Conservation (phyloP, 345 rosid species). For the Euphorbia lathyris region DNA sequence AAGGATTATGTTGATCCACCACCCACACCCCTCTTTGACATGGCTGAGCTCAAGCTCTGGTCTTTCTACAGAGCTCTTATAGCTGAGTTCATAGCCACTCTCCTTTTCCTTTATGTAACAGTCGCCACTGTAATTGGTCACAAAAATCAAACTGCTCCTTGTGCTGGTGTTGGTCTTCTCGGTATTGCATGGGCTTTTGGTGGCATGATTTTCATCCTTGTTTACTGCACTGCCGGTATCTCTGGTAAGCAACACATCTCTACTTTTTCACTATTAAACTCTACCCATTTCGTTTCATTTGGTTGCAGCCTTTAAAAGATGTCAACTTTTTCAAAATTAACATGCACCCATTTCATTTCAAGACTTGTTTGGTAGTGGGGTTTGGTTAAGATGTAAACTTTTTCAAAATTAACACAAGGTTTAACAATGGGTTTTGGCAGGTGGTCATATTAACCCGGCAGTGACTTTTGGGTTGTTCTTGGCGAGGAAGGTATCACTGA, state of each 20-base stretch:
- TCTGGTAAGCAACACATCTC: conserved; percentile 43
- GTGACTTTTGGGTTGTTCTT: conserved; percentile 63
- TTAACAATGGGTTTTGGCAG: conserved; percentile 23
- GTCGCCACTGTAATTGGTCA: conserved; percentile 84
- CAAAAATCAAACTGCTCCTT: conserved; percentile 53
- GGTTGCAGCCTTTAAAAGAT: not conserved
- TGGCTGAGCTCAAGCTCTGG: conserved; percentile 70
- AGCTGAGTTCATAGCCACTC: conserved; percentile 93
- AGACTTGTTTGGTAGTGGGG: too few species aligned
- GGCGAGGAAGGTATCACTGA: conserved; percentile 67
- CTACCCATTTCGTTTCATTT: not conserved
- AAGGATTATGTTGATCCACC: conserved; percentile 98
- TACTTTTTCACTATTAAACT: not conserved
- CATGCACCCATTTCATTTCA: too few species aligned
- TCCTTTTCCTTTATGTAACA: conserved; percentile 80
- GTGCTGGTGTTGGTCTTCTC: conserved; percentile 80
- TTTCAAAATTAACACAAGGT: not conserved
- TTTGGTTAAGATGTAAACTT: not conserved
- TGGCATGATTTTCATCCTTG: conserved; percentile 75
- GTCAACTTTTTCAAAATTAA: not conserved
- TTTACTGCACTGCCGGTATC: conserved; percentile 82
- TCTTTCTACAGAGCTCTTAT: conserved; percentile 89
- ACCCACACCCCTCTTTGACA: conserved; percentile 75
- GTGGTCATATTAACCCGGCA: conserved; percentile 77
- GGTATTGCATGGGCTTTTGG: conserved; percentile 96